Base-by-base conservation (phyloP, 140 eudicot genomes). In the Oenanthe javanica region DNA sequence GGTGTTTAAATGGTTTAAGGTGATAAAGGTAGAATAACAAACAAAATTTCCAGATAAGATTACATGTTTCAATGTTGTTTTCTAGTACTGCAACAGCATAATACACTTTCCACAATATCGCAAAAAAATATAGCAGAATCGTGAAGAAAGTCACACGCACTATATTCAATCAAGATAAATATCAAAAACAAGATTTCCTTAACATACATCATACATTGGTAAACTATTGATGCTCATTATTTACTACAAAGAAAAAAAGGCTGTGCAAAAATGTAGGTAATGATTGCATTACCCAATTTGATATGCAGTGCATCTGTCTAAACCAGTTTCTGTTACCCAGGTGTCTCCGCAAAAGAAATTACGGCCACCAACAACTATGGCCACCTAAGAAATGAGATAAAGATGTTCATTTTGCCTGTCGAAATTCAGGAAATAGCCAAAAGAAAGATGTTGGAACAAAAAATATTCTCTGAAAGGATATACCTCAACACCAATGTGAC, bases 321-420 rank as follows among this genome's bases (percentile, higher is more conserved):
- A 86, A 79, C 94, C 99, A 47, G 97, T 89, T 61, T 92, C 52
- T 71, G 90, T 83, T 55, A 91, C 91, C 98, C 98, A 93, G 36
- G 98, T 88, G 79, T 95, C 96, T 85, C 98, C 99, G 77, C 97
- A 96, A 82, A 96, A 96, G 89, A 96, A 96, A 84, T 96, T 96
- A 40, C 99, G 93, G 72, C 98, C 99, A 78, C 99, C 99, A 86
- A 93, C 96, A 75, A 96, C 99, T 79, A 96, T 88, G 15, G 99
- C 98, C 82, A 93, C 99, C 99, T 95, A 54, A 40, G 71, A 10
- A 14, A 12, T 19, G 14, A 23, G 16, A 50, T 67, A 63, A 13
- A 77, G 76, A 83, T 42, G 77, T 82, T 43, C 51, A 64, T 52
- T 79, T 79, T 81, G 48, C 21, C 82, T 59, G 73, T 57, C 76